Evolutionary conservation across 129 eudicot species (phyloP).

Genomic region (Logfia minima): DNA sequence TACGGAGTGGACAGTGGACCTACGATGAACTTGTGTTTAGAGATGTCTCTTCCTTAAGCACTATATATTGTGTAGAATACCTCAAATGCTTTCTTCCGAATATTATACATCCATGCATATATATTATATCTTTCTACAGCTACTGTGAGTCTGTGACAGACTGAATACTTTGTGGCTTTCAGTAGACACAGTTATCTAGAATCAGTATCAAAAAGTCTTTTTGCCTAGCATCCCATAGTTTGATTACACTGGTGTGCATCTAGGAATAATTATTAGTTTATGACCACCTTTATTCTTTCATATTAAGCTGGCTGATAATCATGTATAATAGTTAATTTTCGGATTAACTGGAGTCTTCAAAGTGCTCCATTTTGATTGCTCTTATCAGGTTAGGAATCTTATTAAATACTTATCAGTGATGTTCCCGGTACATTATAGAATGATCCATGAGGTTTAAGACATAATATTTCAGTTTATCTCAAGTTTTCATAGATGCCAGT

Average conservation of each 20-base stretch:
- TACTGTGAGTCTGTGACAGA: background rate
- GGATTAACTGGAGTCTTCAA: too few species aligned
- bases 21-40: background rate
- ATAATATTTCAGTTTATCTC: background rate
- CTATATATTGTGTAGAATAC: background rate
- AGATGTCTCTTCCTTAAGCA: slow-evolving; percentile 9
- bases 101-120: slow-evolving; percentile 14
- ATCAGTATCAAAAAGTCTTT: background rate
- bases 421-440: background rate
- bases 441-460: background rate
- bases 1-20: background rate
- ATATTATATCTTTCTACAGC: background rate
- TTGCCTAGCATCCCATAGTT: background rate
- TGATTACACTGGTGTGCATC: slow-evolving; percentile 1
- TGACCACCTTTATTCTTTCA: background rate
- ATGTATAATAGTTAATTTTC: background rate
- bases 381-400: background rate
- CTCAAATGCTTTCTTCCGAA: background rate
- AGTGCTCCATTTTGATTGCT: background rate
- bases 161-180: background rate
- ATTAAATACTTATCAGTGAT: background rate
- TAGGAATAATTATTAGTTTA: background rate
- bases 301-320: background rate
- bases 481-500: background rate
- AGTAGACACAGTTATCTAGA: slow-evolving; percentile 2